Conservation (phyloP, 1,139 yeast genomes). For the Suhomyces terraborum region DNA sequence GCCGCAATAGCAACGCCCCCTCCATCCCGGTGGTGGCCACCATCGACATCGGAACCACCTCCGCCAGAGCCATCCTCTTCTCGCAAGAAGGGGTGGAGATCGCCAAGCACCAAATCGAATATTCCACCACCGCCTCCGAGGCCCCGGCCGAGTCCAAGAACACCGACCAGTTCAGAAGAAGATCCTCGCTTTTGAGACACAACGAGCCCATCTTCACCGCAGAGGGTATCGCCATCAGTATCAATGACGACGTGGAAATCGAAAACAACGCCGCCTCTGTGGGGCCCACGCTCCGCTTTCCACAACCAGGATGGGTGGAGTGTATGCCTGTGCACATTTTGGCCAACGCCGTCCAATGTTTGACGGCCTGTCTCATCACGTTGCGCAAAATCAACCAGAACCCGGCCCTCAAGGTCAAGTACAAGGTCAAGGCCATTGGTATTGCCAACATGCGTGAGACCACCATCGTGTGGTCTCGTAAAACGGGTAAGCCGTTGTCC, state of each 20-base stretch:
- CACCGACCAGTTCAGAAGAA: conserved; percentile 54
- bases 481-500: conserved; percentile 79
- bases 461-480: conserved; percentile 83
- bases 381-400: conserved; percentile 60
- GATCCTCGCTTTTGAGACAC: conserved; percentile 51
- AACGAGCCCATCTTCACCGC: conserved; percentile 66
- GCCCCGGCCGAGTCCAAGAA: conserved; percentile 48
- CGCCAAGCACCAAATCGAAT: conserved; percentile 88
- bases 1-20: conserved; percentile 44
- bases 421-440: conserved; percentile 67
- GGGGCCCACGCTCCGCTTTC: conserved; percentile 74
- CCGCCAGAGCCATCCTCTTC: conserved; percentile 88
- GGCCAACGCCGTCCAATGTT: conserved; percentile 78
- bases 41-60: conserved; percentile 91
- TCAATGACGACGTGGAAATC: conserved; percentile 59
- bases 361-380: conserved; percentile 62
- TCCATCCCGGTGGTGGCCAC: conserved; percentile 61
- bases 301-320: conserved; percentile 91
- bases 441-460: conserved; percentile 97
- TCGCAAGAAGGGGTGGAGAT: conserved; percentile 71
- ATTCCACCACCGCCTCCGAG: conserved; percentile 70
- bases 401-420: conserved; percentile 50
- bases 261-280: conserved; percentile 56
- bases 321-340: conserved; percentile 87
- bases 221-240: conserved; percentile 70